phyloP scores from a whole-genome alignment of 352 stramenopile species.

The Globisporangium ultimum region DNA sequence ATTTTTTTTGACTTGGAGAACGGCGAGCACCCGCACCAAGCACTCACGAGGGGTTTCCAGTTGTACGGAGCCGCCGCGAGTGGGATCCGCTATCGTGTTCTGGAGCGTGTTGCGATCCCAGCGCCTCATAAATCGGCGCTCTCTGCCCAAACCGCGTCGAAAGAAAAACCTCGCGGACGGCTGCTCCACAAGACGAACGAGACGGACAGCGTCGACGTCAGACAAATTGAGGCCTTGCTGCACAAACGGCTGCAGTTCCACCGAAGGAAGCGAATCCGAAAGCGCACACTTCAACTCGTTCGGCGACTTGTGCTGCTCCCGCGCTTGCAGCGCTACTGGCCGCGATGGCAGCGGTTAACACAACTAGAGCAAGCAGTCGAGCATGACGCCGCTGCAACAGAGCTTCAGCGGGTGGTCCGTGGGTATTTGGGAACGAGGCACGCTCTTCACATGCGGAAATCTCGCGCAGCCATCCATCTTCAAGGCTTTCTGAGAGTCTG shows the following conservation, averaged over 20 bases:
- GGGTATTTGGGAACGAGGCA: conserved; percentile 9
- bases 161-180: neutral
- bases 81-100: conserved; percentile 48
- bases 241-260: conserved; percentile 33
- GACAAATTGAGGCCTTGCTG: conserved; percentile 49
- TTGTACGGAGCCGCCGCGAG: conserved; percentile 36
- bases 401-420: conserved; percentile 40
- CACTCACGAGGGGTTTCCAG: conserved; percentile 37
- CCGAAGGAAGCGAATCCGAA: conserved; percentile 21
- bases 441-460: neutral
- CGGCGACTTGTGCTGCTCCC: conserved; percentile 31
- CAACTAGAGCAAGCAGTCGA: conserved; percentile 18
- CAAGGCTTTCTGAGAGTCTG: conserved; percentile 29
- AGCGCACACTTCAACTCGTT: conserved; percentile 36
- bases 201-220: conserved; percentile 45
- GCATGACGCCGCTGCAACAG: conserved; percentile 22
- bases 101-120: conserved; percentile 38
- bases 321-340: conserved; percentile 26
- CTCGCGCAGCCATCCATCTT: conserved; percentile 24
- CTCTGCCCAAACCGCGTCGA: no score
- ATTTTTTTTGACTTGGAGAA: conserved; percentile 40
- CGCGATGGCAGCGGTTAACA: conserved; percentile 23
- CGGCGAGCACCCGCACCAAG: conserved; percentile 41
- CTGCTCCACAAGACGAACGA: no score
- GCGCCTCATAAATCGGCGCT: no score